Percentiles rank a stretch among this genome's conserved stretches.
phyloP scores from a whole-genome alignment of 805 yeast genomes.

The Saccharomycopsis sp. region DNA sequence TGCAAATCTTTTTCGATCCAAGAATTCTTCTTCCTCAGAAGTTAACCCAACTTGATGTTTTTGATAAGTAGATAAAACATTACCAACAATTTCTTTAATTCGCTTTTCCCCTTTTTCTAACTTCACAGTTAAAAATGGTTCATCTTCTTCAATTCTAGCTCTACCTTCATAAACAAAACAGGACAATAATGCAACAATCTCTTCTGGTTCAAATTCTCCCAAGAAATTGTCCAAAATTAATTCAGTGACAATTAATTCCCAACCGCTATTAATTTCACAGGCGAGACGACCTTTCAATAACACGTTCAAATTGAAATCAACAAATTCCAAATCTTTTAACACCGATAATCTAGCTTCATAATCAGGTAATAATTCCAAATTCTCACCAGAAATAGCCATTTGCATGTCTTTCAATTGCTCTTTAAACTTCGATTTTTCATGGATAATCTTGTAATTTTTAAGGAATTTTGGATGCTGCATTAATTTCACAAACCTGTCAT shows the following conservation, averaged over 20 bases:
- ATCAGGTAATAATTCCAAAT: conserved; percentile 84
- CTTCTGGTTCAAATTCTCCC: conserved; percentile 91
- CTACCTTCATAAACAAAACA: conserved; percentile 89
- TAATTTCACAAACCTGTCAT: conserved; percentile 22
- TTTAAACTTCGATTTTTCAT: conserved; percentile 39
- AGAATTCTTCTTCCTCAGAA: conserved; percentile 76
- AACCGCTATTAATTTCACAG: conserved; percentile 86
- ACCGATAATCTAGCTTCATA: conserved; percentile 85
- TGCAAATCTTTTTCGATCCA: conserved; percentile 80
- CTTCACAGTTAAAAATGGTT: conserved; percentile 62
- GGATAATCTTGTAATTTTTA: conserved; percentile 37
- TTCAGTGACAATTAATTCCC: conserved; percentile 87
- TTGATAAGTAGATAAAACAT: conserved; percentile 53
- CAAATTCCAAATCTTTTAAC: conserved; percentile 67
- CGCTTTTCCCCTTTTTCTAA: conserved; percentile 62
- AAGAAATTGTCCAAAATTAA: conserved; percentile 83
- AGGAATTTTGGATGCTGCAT: conserved; percentile 38
- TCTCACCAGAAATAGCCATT: conserved; percentile 72
- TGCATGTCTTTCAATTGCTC: conserved; percentile 49
- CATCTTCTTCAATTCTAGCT: conserved; percentile 55
- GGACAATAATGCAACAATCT: conserved; percentile 89
- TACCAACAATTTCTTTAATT: conserved; percentile 64
- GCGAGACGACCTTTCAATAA: conserved; percentile 85
- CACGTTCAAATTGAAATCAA: conserved; percentile 69
- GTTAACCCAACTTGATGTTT: conserved; percentile 69